Conservation (phyloP, 2,329 filamentous ascomycete genomes). For the Penicillium crustosum region DNA sequence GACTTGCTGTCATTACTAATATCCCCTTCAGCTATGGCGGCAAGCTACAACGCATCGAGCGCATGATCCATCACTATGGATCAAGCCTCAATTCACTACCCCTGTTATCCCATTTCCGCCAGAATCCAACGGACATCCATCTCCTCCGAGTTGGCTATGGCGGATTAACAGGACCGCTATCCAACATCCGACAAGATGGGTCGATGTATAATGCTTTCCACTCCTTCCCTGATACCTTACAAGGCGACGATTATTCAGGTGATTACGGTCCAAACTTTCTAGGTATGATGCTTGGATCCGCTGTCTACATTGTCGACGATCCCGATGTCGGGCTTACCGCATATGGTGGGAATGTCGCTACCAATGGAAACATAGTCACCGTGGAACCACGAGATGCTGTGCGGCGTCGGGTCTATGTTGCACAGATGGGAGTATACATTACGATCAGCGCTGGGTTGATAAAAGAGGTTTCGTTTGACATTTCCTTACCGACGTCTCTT, state of each 20-base stretch:
- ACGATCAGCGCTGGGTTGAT: not conserved
- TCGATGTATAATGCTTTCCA: slow-evolving; percentile 59
- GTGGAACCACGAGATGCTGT: not conserved
- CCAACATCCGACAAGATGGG: slow-evolving; percentile 56
- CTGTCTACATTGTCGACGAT: not conserved
- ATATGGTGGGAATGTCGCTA: not conserved
- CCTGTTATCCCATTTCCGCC: slow-evolving; percentile 54
- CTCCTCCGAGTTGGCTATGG: slow-evolving; percentile 44
- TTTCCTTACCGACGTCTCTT: not conserved
- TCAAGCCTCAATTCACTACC: slow-evolving; percentile 59
- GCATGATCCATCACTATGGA: slow-evolving; percentile 62
- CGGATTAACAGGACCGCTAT: slow-evolving; percentile 31
- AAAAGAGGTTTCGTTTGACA: not conserved
- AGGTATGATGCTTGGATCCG: slow-evolving; percentile 41
- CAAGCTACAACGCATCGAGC: slow-evolving; percentile 38
- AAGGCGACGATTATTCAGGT: slow-evolving; percentile 58
- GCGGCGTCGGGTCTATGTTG: not conserved
- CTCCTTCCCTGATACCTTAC: slow-evolving; percentile 56
- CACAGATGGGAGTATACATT: not conserved
- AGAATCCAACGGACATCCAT: not conserved
- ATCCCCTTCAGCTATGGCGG: not conserved
- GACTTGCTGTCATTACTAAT: too few relatives aligned
- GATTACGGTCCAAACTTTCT: slow-evolving; percentile 60
- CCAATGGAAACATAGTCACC: not conserved
- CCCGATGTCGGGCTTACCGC: not conserved